A percentile compares a stretch with the other conserved stretches of the same genome.
Evolutionary conservation across 257 asterid genomes (phyloP).

Genomic region (Anisodus tanguticus): DNA sequence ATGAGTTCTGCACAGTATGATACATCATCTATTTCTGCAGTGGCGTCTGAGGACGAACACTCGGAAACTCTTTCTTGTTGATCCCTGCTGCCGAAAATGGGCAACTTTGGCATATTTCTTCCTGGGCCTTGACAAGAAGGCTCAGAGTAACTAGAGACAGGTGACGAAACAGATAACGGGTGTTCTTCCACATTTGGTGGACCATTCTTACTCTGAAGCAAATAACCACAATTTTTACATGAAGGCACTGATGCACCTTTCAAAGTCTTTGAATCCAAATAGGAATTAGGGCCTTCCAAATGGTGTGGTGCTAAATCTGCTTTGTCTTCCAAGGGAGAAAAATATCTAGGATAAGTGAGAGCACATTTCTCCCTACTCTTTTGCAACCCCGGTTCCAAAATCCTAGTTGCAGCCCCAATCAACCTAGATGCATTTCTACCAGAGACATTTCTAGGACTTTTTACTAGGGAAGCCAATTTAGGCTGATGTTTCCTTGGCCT

Average conservation of each 20-base stretch:
- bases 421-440: constrained; percentile 67
- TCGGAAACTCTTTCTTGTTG: constrained; percentile 37
- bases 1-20: constrained; percentile 37
- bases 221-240: constrained; percentile 64
- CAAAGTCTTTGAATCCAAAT: constrained; percentile 31
- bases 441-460: constrained; percentile 64
- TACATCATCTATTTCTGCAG: constrained; percentile 18
- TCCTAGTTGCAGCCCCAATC: constrained; percentile 82
- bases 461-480: constrained; percentile 69
- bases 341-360: constrained; percentile 52
- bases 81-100: constrained; percentile 41
- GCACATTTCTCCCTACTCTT: constrained; percentile 57
- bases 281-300: constrained; percentile 35
- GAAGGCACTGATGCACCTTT: constrained; percentile 41
- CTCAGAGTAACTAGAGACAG: constrained; percentile 42
- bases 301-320: constrained; percentile 34
- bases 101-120: constrained; percentile 37
- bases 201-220: constrained; percentile 40
- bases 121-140: constrained; percentile 47
- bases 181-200: constrained; percentile 38
- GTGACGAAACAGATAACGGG: constrained; percentile 38
- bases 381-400: constrained; percentile 88
- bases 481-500: constrained; percentile 69
- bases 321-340: constrained; percentile 39
- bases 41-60: too few relatives aligned